Evolutionary conservation across 441 rosid genomes (phyloP).

Genomic region (Syzygium malaccense): DNA sequence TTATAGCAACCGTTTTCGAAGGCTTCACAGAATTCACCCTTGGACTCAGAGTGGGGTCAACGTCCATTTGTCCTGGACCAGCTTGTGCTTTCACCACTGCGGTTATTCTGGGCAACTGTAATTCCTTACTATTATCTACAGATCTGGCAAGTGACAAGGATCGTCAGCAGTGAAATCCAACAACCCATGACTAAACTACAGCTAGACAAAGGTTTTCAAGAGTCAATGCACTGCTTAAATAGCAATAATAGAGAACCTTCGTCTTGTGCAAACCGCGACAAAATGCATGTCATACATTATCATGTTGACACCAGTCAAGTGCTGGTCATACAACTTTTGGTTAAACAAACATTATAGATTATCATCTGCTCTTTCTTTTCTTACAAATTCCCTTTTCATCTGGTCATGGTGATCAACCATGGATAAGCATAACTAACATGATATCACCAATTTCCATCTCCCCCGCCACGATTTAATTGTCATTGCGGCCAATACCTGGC

Average conservation of each 20-base stretch:
- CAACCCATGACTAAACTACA: background rate
- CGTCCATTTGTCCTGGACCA: constrained; percentile 29
- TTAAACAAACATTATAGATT: background rate
- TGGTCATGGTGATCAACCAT: background rate
- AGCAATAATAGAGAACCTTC: background rate
- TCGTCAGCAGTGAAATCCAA: background rate
- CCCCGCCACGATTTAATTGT: background rate
- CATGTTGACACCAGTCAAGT: background rate
- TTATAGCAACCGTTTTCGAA: constrained; percentile 89
- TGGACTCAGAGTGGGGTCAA: constrained; percentile 76
- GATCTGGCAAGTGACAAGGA: constrained; percentile 7
- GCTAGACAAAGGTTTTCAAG: background rate
- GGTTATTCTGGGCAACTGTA: constrained; percentile 13
- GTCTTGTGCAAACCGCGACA: background rate
- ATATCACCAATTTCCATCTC: background rate
- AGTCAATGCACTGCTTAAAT: background rate
- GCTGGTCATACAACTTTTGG: background rate
- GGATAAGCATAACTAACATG: background rate
- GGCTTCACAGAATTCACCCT: constrained; percentile 79
- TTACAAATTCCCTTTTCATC: background rate
- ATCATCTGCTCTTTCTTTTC: background rate
- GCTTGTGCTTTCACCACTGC: constrained; percentile 39
- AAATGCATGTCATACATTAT: background rate
- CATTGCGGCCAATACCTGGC: background rate
- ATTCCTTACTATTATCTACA: constrained; percentile 15